Evolutionary conservation across 129 eudicot genomes (phyloP).

Genomic region (Daucus carota): DH1_v3.0 NC_030387.2:2138501-2139000

Average conservation of each 20-base stretch:
- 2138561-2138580: neutral
- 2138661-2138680: neutral
- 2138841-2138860: too few relatives aligned
- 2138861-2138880: too few relatives aligned
- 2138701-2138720: neutral
- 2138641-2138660: conserved; percentile 19
- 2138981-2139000: too few relatives aligned
- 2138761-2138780: too few relatives aligned
- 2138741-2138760: neutral
- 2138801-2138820: too few relatives aligned
- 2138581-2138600: neutral
- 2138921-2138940: too few relatives aligned
- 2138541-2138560: too few relatives aligned
- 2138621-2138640: conserved; percentile 33
- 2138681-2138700: neutral
- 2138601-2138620: conserved; percentile 34
- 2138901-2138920: too few relatives aligned
- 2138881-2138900: neutral
- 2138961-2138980: too few relatives aligned
- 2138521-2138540: neutral
- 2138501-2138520: neutral
- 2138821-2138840: too few relatives aligned
- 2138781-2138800: too few relatives aligned
- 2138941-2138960: too few relatives aligned
- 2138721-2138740: neutral